Evolutionary conservation across 2,329 filamentous ascomycete species (phyloP).

Genomic region (Phialophora chinensis): DNA sequence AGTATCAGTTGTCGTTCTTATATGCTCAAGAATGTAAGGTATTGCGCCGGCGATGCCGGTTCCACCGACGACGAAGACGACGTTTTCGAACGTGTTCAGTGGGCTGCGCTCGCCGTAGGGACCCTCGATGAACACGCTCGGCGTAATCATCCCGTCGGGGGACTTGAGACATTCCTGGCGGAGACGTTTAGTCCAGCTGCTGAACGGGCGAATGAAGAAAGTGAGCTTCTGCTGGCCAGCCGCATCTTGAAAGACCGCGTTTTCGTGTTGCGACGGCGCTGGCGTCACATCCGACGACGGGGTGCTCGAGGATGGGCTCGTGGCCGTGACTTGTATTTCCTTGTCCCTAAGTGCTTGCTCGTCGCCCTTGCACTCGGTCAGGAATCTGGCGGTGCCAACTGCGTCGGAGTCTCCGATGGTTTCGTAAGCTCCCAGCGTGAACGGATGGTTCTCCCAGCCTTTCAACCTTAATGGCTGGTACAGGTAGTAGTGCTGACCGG

Average conservation of each 20-base stretch:
- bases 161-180: slow-evolving; percentile 45
- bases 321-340: slow-evolving; percentile 13
- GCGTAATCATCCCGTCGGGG: slow-evolving; percentile 38
- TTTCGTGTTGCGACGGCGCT: slow-evolving; percentile 12
- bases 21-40: slow-evolving; percentile 48
- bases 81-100: slow-evolving; percentile 56
- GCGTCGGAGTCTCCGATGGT: slow-evolving; percentile 1
- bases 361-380: background rate
- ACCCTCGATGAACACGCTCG: slow-evolving; percentile 56
- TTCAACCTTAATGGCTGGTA: slow-evolving; percentile 53
- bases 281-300: slow-evolving; percentile 17
- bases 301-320: slow-evolving; percentile 8
- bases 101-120: slow-evolving; percentile 55
- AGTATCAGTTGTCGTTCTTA: background rate
- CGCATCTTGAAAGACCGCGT: background rate
- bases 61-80: slow-evolving; percentile 55
- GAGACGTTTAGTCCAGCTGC: slow-evolving; percentile 58
- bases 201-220: slow-evolving; percentile 59
- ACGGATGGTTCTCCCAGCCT: slow-evolving; percentile 60
- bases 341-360: slow-evolving; percentile 36
- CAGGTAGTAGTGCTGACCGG: slow-evolving; percentile 59
- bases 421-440: slow-evolving; percentile 50
- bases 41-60: slow-evolving; percentile 52
- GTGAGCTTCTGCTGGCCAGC: slow-evolving; percentile 46
- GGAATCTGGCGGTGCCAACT: slow-evolving; percentile 29